Base-by-base conservation (phyloP, 2,329 filamentous ascomycete species). In the Penicillium sp. region DNA sequence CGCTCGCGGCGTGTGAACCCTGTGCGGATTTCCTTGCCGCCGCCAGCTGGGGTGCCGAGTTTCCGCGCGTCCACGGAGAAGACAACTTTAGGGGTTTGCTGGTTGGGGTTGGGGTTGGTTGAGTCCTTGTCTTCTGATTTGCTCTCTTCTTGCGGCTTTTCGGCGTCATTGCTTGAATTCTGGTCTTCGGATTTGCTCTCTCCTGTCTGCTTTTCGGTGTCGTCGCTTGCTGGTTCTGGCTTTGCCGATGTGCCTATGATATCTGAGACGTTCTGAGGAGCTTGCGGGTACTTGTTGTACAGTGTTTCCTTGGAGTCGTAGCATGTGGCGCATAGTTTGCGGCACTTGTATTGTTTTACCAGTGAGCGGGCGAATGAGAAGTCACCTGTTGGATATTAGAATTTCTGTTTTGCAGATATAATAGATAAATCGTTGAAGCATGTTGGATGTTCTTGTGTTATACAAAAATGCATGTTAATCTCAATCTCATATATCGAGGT, bases 231-330 rank as follows among this genome's bases (percentile, higher is more conserved):
- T 52, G 47, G n/a, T n/a, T 46, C 49, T 36, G 50, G 41, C 58
- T 68, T 57, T 14, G 56, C 42, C 31, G 56, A 44, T 43, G 61
- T 53, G 26, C 44, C 40, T 3, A 71, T 55, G 12, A 77, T 69
- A 4, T 79, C 74, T 58, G 78, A 75, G 57, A 87, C 82, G 67
- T 88, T 84, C 55, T 78, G 79, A 49, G 78, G 75, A 1, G 81
- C 87, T 62, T 90, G 85, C 0, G 90, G 90, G 65, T 93, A 92
- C 74, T 96, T 96, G 57, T 76, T 78, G 11, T 78, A 73, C 1
- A 97, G 79, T 49, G 63, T 65, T 26, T 76, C 70, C 50, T 70
- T 65, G 12, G 71, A 73, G 59, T 80, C 78, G 57, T 77, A 79
- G 60, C 74, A 75, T 33, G 77, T 80, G 9, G 77, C 75, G 28